phyloP scores from a whole-genome alignment of 768 basidiomycete genomes.

The Mycena alexandri region DNA sequence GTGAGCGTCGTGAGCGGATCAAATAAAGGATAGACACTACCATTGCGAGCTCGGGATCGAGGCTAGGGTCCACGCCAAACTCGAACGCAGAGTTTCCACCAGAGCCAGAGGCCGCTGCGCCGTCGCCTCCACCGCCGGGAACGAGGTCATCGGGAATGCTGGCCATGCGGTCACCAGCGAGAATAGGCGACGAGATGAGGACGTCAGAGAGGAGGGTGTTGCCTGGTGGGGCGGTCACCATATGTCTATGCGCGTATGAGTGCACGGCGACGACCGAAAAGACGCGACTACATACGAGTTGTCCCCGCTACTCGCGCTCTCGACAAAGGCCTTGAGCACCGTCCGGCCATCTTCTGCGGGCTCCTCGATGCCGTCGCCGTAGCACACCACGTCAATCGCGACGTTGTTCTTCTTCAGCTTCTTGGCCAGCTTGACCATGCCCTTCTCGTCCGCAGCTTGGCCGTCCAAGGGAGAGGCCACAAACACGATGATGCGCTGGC shows the following conservation, averaged over 20 bases:
- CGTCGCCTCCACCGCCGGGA: constrained; percentile 60
- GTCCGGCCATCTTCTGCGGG: constrained; percentile 68
- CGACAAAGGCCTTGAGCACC: constrained; percentile 85
- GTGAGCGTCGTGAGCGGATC: background rate
- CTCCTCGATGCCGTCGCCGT: constrained; percentile 90
- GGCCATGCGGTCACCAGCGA: constrained; percentile 79
- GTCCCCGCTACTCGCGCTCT: constrained; percentile 83
- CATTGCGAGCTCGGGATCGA: constrained; percentile 98
- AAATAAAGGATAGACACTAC: constrained; percentile 55
- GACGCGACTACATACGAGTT: constrained; percentile 76
- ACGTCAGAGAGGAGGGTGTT: constrained; percentile 86
- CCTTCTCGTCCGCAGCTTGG: constrained; percentile 77
- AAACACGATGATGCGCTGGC: constrained; percentile 95
- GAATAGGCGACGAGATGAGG: constrained; percentile 83
- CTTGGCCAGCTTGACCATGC: constrained; percentile 91
- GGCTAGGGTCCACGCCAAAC: constrained; percentile 93
- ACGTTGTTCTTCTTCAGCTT: constrained; percentile 99
- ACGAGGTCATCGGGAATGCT: constrained; percentile 76
- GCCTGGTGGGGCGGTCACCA: constrained; percentile 84
- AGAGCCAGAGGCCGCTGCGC: constrained; percentile 59
- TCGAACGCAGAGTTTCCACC: constrained; percentile 70
- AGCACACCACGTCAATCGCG: constrained; percentile 90
- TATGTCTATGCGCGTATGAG: constrained; percentile 66
- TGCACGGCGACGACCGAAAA: background rate
- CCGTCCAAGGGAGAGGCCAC: constrained; percentile 90